Percentiles rank a stretch among this genome's conserved stretches.
phyloP scores from a whole-genome alignment of 148 eudicot genomes.

The Gaultheria prostrata region DNA sequence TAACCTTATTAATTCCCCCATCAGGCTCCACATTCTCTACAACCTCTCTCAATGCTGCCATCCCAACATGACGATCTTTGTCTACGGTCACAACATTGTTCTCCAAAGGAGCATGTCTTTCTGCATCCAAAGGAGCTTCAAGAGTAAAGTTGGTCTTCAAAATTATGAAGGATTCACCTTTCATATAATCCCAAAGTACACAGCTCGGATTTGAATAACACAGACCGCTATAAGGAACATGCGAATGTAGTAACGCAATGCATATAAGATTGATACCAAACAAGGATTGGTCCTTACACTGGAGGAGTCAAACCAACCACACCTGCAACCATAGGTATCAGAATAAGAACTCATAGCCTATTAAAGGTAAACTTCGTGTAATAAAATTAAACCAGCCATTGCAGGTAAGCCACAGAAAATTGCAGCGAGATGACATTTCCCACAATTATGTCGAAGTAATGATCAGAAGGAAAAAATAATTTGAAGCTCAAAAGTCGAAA shows the following conservation, averaged over 20 bases:
- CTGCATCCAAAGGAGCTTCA: no score
- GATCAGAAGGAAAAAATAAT: neutral
- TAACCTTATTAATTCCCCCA: no score
- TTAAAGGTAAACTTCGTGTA: neutral
- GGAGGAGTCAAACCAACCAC: slow-evolving; percentile 21
- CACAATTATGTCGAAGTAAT: neutral
- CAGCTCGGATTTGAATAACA: neutral
- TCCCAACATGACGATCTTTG: no score
- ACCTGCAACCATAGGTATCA: neutral
- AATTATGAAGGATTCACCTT: neutral
- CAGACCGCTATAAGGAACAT: slow-evolving; percentile 8
- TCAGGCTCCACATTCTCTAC: no score
- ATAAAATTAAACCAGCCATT: neutral
- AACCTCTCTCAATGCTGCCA: no score
- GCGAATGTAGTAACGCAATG: neutral
- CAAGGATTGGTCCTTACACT: slow-evolving; percentile 7
- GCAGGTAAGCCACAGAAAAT: neutral
- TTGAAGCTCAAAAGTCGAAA: neutral
- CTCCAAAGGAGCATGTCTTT: no score
- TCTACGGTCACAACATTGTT: no score
- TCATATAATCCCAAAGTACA: neutral
- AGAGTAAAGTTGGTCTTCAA: no score
- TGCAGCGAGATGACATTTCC: neutral
- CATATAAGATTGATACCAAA: neutral
- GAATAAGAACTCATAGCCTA: neutral